Conservation (phyloP, 768 basidiomycete genomes). For the Podaxis sp. region DNA sequence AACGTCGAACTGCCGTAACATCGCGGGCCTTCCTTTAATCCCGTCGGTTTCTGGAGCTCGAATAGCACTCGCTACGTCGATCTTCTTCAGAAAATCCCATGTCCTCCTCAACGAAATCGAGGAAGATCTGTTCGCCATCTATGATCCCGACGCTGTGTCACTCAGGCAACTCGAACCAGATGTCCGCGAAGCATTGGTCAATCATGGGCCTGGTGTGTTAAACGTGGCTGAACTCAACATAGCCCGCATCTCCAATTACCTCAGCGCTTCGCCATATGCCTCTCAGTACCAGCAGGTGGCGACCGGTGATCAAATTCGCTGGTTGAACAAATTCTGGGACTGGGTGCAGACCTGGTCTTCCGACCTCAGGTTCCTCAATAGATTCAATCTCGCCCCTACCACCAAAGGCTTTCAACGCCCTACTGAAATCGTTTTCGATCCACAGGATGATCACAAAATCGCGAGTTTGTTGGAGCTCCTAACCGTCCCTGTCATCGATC, state of each 20-base stretch:
- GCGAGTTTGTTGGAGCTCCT: slow-evolving; percentile 25
- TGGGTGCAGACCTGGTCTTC: slow-evolving; percentile 34
- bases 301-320: slow-evolving; percentile 23
- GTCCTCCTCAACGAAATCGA: slow-evolving; percentile 32
- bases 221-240: slow-evolving; percentile 32
- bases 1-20: slow-evolving; percentile 26
- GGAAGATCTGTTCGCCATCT: slow-evolving; percentile 24
- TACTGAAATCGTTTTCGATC: slow-evolving; percentile 28
- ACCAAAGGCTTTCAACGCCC: slow-evolving; percentile 26
- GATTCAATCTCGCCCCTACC: slow-evolving; percentile 35
- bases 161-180: slow-evolving; percentile 26
- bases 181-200: slow-evolving; percentile 24
- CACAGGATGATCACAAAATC: neutral
- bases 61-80: no score
- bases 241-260: slow-evolving; percentile 28
- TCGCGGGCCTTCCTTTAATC: slow-evolving; percentile 40
- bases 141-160: slow-evolving; percentile 32
- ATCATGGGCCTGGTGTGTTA: slow-evolving; percentile 23
- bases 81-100: neutral
- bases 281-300: neutral
- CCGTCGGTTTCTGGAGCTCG: slow-evolving; percentile 23
- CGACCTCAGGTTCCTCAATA: slow-evolving; percentile 3
- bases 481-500: slow-evolving; percentile 34
- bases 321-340: slow-evolving; percentile 44
- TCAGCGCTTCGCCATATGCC: slow-evolving; percentile 16